phyloP scores from a whole-genome alignment of 2,329 filamentous ascomycete genomes.

The Sclerotiophoma versabilis region DNA sequence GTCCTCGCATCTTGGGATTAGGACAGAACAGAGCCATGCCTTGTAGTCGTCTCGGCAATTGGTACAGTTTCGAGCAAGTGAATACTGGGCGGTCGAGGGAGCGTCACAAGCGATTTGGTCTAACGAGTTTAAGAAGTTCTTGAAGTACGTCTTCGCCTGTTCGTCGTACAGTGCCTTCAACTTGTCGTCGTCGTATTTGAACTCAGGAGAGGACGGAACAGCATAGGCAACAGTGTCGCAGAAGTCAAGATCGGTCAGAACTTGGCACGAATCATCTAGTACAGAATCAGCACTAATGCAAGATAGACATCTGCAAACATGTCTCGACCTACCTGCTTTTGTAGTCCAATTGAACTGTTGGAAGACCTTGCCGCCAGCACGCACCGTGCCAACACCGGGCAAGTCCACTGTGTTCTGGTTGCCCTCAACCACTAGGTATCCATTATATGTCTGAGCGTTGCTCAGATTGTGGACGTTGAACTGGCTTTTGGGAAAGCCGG shows the following conservation, averaged over 20 bases:
- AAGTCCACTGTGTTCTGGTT: constrained; percentile 61
- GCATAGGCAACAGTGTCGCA: constrained; percentile 90
- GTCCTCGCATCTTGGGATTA: constrained; percentile 91
- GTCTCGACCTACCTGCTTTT: constrained; percentile 68
- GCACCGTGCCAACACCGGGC: constrained; percentile 53
- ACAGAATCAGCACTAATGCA: constrained; percentile 17
- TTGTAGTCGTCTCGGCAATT: constrained; percentile 87
- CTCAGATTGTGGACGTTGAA: constrained; percentile 84
- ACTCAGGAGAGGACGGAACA: constrained; percentile 78
- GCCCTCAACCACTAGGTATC: constrained; percentile 71
- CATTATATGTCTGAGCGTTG: constrained; percentile 73
- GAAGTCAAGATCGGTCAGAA: constrained; percentile 87
- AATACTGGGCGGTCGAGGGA: constrained; percentile 75
- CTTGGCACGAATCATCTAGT: constrained; percentile 78
- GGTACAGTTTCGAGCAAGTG: constrained; percentile 75
- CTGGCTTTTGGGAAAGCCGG: constrained; percentile 75
- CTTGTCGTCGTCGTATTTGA: constrained; percentile 64
- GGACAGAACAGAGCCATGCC: constrained; percentile 91
- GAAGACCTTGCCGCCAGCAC: constrained; percentile 81
- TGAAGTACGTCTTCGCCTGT: constrained; percentile 72
- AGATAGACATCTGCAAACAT: not conserved
- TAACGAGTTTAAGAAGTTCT: constrained; percentile 81
- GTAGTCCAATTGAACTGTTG: constrained; percentile 76
- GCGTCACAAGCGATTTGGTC: constrained; percentile 87
- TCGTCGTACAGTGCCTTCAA: constrained; percentile 80